A percentile compares a stretch with the other conserved stretches of the same genome.
phyloP scores from a whole-genome alignment of 495 filamentous ascomycete genomes.

The Neurospora terricola region DNA sequence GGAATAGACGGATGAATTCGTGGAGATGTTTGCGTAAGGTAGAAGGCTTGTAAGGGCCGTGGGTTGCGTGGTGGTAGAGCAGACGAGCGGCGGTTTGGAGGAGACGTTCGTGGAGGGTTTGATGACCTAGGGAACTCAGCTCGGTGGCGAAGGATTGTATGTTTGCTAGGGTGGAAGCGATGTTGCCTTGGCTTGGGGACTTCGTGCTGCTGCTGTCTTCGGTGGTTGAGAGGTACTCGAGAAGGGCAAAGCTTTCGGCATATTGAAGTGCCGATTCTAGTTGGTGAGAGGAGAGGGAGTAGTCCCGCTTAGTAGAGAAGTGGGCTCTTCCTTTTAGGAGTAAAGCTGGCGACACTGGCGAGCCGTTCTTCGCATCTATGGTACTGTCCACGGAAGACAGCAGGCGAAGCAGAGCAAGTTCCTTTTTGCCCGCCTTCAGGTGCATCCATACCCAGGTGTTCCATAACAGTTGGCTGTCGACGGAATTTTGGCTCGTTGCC shows the following conservation, averaged over 20 bases:
- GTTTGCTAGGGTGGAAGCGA: conserved; percentile 34
- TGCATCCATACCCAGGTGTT: conserved; percentile 64
- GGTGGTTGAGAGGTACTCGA: conserved; percentile 45
- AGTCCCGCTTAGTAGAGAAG: conserved; percentile 46
- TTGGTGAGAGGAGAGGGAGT: conserved; percentile 40
- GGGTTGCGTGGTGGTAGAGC: conserved; percentile 53
- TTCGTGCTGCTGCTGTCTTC: conserved; percentile 21
- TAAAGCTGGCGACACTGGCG: conserved; percentile 24
- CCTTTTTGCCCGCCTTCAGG: conserved; percentile 36
- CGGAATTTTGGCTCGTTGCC: conserved; percentile 24
- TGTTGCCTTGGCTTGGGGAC: conserved; percentile 37
- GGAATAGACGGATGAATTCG: conserved; percentile 52
- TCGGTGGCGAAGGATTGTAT: conserved; percentile 30
- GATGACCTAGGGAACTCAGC: conserved; percentile 38
- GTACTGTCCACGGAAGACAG: conserved; percentile 20
- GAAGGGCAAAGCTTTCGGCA: conserved; percentile 50
- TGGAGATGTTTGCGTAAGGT: conserved; percentile 50
- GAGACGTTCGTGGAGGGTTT: conserved; percentile 44
- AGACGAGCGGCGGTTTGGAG: conserved; percentile 61
- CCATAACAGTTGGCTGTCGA: conserved; percentile 50
- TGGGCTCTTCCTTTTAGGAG: conserved; percentile 48
- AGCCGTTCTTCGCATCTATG: neutral
- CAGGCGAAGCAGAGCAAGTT: conserved; percentile 17
- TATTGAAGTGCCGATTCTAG: conserved; percentile 38
- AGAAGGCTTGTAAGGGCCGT: conserved; percentile 51